Percentiles rank a stretch among this genome's conserved stretches.
Evolutionary conservation across 495 filamentous ascomycete genomes (phyloP).

Genomic region (Neurospora sp.): DNA sequence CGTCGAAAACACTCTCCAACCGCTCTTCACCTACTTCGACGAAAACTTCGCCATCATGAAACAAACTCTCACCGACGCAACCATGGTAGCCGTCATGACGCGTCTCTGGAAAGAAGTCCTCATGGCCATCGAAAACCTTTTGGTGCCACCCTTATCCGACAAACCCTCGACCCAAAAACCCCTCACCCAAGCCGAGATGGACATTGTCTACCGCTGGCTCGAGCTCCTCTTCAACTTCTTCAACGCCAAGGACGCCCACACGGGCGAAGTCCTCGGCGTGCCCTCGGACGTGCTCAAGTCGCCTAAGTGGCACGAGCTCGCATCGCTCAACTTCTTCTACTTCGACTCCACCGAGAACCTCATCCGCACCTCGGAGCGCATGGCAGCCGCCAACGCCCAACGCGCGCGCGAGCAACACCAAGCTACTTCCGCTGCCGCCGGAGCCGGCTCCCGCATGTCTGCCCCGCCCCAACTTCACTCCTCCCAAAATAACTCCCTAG

Average conservation of each 20-base stretch:
- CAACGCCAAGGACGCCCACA: constrained; percentile 84
- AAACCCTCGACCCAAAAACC: constrained; percentile 85
- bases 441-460: constrained; percentile 46
- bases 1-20: constrained; percentile 69
- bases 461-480: constrained; percentile 51
- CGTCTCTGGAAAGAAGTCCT: constrained; percentile 97
- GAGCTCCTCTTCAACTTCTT: constrained; percentile 91
- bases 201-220: constrained; percentile 93
- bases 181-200: constrained; percentile 80
- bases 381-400: constrained; percentile 81
- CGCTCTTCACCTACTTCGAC: constrained; percentile 94
- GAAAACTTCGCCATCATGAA: constrained; percentile 99
- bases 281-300: constrained; percentile 85
- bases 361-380: constrained; percentile 84
- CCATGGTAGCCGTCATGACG: constrained; percentile 97
- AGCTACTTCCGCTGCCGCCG: constrained; percentile 11
- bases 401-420: constrained; percentile 49
- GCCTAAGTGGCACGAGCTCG: constrained; percentile 96
- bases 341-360: constrained; percentile 87
- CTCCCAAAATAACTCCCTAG: not conserved
- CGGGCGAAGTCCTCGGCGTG: constrained; percentile 78
- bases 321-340: constrained; percentile 96
- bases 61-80: constrained; percentile 79
- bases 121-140: constrained; percentile 75
- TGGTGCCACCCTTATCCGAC: constrained; percentile 92